Base-by-base conservation (phyloP, 1,139 yeast species). In the Saccharomyces hybrid region DNA sequence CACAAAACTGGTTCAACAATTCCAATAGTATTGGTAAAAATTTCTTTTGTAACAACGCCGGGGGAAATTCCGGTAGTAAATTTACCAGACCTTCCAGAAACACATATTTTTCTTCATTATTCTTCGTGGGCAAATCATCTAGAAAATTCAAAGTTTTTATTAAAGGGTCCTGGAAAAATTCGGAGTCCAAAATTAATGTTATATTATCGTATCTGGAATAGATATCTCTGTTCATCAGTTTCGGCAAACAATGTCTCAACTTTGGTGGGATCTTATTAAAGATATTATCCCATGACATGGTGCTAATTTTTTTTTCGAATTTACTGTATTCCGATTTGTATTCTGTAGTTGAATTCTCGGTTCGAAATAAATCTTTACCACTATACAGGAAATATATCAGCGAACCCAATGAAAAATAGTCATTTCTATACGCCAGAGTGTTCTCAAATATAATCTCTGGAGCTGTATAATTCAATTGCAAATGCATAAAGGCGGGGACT, bases 61-160 rank as follows among this genome's bases (percentile, higher is more conserved):
- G 73, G 1, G 98, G 97, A 64, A 90, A 88, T 60, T 83, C 83
- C 4, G 78, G 76, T 47, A 89, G 72, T 42, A 87, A 76, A 14
- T 74, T 72, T 12, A 80, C 72, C 53, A 91, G 74, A 0, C 91
- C 91, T 55, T 78, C 77, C 64, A 91, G 75, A 67, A 89, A 90
- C 0, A 83, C 76, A 42, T 80, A 71, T 63, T 86, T 86, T 57
- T 91, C 97, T 12, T 80, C 79, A 2, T 77, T 73, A 1, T 84
- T 72, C 61, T 88, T 86, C 0, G 96, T 88, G 7, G 91, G 81
- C 60, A 88, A 84, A 57, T 88, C 95, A 67, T 91, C 98, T 51
- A 93, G 71, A 64, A 87, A 86, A 70, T 86, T 82, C 76, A 93
- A 78, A 2, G 96, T 86, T 65, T 88, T 86, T 54, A 93, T 83